Evolutionary conservation across 2,329 filamentous ascomycete genomes (phyloP).

Genomic region (Penicillium sp.): DNA sequence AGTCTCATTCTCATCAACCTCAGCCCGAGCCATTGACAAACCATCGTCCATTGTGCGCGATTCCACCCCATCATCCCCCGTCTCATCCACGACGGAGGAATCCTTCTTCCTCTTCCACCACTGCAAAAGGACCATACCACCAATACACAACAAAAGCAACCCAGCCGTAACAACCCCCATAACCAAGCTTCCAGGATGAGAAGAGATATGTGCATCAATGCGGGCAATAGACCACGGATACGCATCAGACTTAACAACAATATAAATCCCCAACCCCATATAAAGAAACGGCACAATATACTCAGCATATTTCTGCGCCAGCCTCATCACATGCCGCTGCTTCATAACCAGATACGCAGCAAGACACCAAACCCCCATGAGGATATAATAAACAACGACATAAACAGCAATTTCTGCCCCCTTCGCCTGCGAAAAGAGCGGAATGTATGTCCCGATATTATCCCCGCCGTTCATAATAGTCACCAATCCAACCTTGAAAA

Average conservation of each 20-base stretch:
- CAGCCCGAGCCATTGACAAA: not conserved
- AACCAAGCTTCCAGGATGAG: constrained; percentile 1
- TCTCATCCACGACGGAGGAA: not conserved
- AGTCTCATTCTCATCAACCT: not conserved
- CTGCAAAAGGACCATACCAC: not conserved
- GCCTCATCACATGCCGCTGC: constrained; percentile 1
- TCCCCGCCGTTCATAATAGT: constrained; percentile 8
- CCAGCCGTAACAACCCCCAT: constrained; percentile 6
- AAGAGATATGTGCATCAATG: constrained; percentile 1
- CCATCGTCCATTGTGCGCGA: not conserved
- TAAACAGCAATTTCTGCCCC: constrained; percentile 5
- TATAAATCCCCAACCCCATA: constrained; percentile 5
- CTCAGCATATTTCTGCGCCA: constrained; percentile 8
- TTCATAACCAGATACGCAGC: constrained; percentile 6
- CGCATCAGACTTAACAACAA: constrained; percentile 5
- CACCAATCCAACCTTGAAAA: not conserved
- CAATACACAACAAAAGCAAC: constrained; percentile 4
- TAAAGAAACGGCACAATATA: constrained; percentile 8
- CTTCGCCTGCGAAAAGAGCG: constrained; percentile 10
- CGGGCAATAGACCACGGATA: constrained; percentile 8
- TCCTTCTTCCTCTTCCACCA: not conserved
- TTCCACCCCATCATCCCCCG: not conserved
- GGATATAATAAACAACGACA: constrained; percentile 7
- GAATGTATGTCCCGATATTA: constrained; percentile 8
- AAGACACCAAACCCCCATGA: constrained; percentile 3